Base-by-base conservation (phyloP, 371 early-diverging fungal species). In the Syncephalastrum contaminatum region DNA sequence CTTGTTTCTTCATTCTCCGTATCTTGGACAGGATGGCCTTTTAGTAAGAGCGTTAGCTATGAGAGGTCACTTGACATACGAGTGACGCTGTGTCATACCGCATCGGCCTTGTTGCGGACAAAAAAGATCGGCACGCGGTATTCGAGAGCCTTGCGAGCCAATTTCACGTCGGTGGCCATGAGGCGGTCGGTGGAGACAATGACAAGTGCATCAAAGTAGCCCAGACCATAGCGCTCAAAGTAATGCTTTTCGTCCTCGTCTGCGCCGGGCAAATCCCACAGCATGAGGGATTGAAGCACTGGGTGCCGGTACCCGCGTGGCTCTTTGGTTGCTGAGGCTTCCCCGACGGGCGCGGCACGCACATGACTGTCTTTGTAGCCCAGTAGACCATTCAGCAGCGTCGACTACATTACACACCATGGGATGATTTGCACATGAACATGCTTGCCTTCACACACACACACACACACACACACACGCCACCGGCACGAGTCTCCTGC, bases 241-340 rank as follows among this genome's bases (percentile, higher is more conserved):
- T 58, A 72, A 2, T 20, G 16, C 30, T 56, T 59, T 48, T 63
- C 56, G 1, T 58, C 46, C 0, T 25, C 44, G 10, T 59, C 62
- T 15, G 61, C 55, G 21, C 69, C 67, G 36, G 72, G 69, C 58
- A 72, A 53, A 43, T 72, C 69, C 72, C 68, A 72, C 2, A 72
- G 22, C 51, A 62, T 56, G 14, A 72, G 30, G 15, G 63, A 49
- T 8, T 43, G 41, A 10, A 68, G n/a, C 0, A 58, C 15, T 2
- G 68, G 69, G 24, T 68, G 69, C 15, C 39, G 16, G 44, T 68
- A 72, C 4, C 48, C 43, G 20, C 58, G 64, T 10, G 69, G 62
- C 7, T 60, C 48, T 2, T 55, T 19, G 12, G 69, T 63, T 16
- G 63, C 50, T 52, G 61, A 56, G 2, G 58, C 43, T 43, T 72